Evolutionary conservation across 2,329 filamentous ascomycete genomes (phyloP).

Genomic region (Fusarium sp.): DNA sequence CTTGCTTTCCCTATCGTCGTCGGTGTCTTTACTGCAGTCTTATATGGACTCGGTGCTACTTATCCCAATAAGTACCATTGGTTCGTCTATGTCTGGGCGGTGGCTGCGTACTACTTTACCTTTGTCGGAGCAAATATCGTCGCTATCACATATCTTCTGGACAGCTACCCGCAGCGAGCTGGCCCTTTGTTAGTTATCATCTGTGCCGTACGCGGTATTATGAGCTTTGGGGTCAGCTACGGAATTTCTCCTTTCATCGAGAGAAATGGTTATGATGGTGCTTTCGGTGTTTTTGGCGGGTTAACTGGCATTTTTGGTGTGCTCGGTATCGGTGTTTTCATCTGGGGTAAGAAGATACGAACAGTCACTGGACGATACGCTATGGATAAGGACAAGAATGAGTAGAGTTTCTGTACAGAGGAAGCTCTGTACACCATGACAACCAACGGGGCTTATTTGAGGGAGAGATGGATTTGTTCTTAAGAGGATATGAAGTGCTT

Average conservation of each 20-base stretch:
- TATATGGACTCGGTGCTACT: constrained; percentile 15
- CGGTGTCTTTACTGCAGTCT: constrained; percentile 25
- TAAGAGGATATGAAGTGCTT: background rate
- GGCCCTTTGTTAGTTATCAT: constrained; percentile 43
- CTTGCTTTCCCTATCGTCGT: constrained; percentile 41
- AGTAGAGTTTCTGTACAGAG: background rate
- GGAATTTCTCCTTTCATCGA: constrained; percentile 41
- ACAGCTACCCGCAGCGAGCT: constrained; percentile 43
- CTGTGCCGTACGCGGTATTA: constrained; percentile 42
- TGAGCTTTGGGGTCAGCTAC: constrained; percentile 43
- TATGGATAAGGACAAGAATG: constrained; percentile 23
- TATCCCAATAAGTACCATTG: constrained; percentile 29
- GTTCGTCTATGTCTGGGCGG: constrained; percentile 28
- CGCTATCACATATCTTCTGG: constrained; percentile 43
- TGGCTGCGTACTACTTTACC: constrained; percentile 23
- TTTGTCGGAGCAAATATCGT: constrained; percentile 44
- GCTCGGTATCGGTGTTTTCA: constrained; percentile 19
- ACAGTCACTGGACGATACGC: constrained; percentile 12
- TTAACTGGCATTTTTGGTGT: constrained; percentile 28
- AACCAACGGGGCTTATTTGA: no score
- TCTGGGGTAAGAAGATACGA: constrained; percentile 28
- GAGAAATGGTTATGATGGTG: constrained; percentile 22
- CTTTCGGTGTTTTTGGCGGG: constrained; percentile 18
- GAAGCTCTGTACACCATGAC: no score
- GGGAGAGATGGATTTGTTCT: no score